These are phyloP conservation scores for Amanita subjunquillea DNA, from an alignment of 768 basidiomycete genomes.

Conservation along the genomic window DNA sequence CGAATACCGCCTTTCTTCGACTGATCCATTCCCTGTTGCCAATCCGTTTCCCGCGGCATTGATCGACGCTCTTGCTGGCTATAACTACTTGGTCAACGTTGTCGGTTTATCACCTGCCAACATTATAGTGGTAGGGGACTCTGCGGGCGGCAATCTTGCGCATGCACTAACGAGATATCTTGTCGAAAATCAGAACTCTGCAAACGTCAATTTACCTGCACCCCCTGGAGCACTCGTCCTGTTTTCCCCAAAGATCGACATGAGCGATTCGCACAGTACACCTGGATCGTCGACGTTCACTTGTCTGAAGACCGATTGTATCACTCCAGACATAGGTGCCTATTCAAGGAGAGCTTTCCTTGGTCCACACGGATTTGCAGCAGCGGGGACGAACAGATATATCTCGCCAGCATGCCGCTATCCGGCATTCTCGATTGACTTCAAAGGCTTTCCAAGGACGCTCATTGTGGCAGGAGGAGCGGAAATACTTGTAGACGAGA, in stretches of 20 bases:
- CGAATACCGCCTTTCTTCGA: slow-evolving; percentile 62
- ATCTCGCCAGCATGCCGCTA: slow-evolving; percentile 36
- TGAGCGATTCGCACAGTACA: slow-evolving; percentile 4
- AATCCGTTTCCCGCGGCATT: slow-evolving; percentile 45
- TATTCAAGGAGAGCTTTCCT: slow-evolving; percentile 25
- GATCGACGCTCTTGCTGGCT: slow-evolving; percentile 40
- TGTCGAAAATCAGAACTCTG: slow-evolving; percentile 14
- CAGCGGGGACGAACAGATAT: slow-evolving; percentile 29
- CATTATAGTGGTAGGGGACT: slow-evolving; percentile 41
- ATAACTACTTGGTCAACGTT: slow-evolving; percentile 34
- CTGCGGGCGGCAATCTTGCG: slow-evolving; percentile 43
- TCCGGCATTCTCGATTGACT: slow-evolving; percentile 18
- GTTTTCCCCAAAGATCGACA: slow-evolving; percentile 7
- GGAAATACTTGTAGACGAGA: slow-evolving; percentile 26
- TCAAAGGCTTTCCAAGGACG: slow-evolving; percentile 38
- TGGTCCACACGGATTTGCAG: slow-evolving; percentile 27
- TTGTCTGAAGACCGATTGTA: background rate
- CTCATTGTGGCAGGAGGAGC: slow-evolving; percentile 37
- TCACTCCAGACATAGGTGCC: background rate
- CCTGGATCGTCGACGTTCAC: background rate
- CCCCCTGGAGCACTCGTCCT: slow-evolving; percentile 21
- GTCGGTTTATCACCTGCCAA: slow-evolving; percentile 29
- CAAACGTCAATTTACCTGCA: slow-evolving; percentile 13
- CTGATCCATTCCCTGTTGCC: slow-evolving; percentile 23
- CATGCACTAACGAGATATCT: slow-evolving; percentile 28